Base-by-base conservation (phyloP, 805 yeast genomes). In the Ogataea thermomethanolica region DNA sequence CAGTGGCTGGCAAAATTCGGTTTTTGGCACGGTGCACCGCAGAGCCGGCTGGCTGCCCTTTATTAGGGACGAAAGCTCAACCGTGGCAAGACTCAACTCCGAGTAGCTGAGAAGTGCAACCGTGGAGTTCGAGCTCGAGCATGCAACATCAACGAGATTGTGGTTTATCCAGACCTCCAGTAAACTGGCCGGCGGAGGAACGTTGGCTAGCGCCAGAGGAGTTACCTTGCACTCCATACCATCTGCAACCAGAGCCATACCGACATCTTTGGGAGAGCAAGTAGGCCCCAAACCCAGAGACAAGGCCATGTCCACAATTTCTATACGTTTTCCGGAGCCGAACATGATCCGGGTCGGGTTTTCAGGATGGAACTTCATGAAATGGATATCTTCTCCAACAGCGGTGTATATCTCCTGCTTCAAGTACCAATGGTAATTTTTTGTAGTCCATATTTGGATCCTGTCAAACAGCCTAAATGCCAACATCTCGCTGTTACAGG, bases 391-490 rank as follows among this genome's bases (percentile, higher is more conserved):
- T 26, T 59, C 62, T 17, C 55, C 59, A 2, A 42, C 44, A 24
- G 53, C 48, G 8, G 69, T 59, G 40, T 53, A 51, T 2, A 90
- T 62, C 54, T 84, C 95, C 61, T 85, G 95, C 56, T 93, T 93
- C 51, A 90, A 70, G 62, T 85, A 89, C 99, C 99, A 93, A 57
- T 90, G 95, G 62, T 90, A 93, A 62, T 93, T 93, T 57, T 86
- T 89, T 3, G 85, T 71, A 1, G 95, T 81, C 97, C 97, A 93
- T 17, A 93, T 62, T 57, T 84, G 95, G n/a, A 93, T 73, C 11
- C 76, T 66, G 50, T 79, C 72, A 2, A 62, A 46, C 22, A 84
- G 67, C 29, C 76, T 80, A 9, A 93, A 65, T 2, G 95, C 86
- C 39, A 93, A 67, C 1, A 85, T 70, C 50, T 89, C 95, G 39